A percentile compares a stretch with the other conserved stretches of the same genome.
phyloP scores from a whole-genome alignment of 2,329 filamentous ascomycete genomes.

The Thelonectria olida region DNA sequence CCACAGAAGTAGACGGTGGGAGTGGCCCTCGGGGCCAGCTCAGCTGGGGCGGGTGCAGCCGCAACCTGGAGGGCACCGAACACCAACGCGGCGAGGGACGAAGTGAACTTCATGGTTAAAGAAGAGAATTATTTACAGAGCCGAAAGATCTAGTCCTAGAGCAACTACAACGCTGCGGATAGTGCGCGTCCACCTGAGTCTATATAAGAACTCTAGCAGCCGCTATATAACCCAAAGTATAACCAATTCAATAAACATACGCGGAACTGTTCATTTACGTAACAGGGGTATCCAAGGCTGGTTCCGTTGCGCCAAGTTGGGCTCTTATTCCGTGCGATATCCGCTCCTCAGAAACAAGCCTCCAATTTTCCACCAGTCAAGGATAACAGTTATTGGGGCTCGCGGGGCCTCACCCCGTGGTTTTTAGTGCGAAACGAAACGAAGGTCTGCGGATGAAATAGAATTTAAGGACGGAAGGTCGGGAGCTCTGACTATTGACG shows the following conservation, averaged over 20 bases:
- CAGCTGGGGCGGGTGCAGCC: constrained; percentile 14
- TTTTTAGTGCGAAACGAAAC: neutral
- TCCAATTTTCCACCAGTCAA: neutral
- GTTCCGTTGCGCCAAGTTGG: neutral
- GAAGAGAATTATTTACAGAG: neutral
- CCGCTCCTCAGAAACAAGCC: neutral
- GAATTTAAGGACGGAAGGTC: neutral
- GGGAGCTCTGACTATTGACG: neutral
- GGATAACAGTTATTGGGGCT: too few species aligned
- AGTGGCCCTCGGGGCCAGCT: constrained; percentile 16
- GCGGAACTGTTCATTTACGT: neutral
- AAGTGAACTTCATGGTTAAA: constrained; percentile 35
- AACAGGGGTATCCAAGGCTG: neutral
- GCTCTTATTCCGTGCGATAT: neutral
- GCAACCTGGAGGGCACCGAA: constrained; percentile 27
- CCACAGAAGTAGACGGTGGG: constrained; percentile 64
- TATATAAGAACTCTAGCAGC: neutral
- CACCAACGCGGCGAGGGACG: constrained; percentile 27
- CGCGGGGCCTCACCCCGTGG: too few species aligned
- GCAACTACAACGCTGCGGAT: neutral
- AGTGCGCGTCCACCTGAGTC: neutral
- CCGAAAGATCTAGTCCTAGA: neutral
- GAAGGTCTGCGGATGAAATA: neutral
- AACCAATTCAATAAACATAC: neutral
- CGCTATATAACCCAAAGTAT: neutral